Evolutionary conservation across 192 early-diverging fungal species (phyloP).

Genomic region (Rhizophagus sp.): DNA sequence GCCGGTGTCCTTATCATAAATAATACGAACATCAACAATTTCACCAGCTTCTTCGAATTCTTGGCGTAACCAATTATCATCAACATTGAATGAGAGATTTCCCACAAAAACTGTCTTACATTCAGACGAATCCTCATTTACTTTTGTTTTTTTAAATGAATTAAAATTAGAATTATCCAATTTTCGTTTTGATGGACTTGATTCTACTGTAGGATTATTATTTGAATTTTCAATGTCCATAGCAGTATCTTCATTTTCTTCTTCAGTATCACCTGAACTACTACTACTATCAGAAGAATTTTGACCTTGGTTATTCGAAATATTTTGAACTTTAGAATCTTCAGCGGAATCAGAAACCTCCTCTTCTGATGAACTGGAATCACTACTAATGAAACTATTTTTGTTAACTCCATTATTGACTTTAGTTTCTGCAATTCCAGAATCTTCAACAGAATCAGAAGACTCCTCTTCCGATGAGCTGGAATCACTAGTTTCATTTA

Average conservation of each 20-base stretch:
- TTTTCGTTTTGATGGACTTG: not conserved
- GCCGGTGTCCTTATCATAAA: constrained; percentile 70
- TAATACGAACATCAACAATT: constrained; percentile 73
- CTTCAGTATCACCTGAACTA: not conserved
- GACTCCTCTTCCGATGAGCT: too few relatives aligned
- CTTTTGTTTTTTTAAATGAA: constrained; percentile 4
- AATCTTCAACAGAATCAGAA: too few relatives aligned
- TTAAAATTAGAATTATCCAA: not conserved
- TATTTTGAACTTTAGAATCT: not conserved
- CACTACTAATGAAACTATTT: too few relatives aligned
- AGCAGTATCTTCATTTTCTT: not conserved
- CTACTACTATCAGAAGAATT: not conserved
- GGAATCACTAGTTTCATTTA: not conserved
- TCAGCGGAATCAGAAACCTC: not conserved
- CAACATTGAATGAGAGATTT: constrained; percentile 69
- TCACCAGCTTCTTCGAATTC: constrained; percentile 71
- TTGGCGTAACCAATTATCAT: constrained; percentile 62
- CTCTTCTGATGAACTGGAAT: not conserved
- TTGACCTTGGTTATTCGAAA: not conserved
- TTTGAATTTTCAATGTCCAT: not conserved
- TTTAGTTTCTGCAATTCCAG: not conserved
- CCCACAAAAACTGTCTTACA: constrained; percentile 68
- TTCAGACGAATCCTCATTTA: not conserved
- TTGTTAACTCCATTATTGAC: not conserved
- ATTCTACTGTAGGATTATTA: too few relatives aligned